Evolutionary conservation across 1,284 basidiomycete genomes (phyloP), one percentile per base, ranked within the genome.

Genomic region (Cryptococcus amylolentus): DNA sequence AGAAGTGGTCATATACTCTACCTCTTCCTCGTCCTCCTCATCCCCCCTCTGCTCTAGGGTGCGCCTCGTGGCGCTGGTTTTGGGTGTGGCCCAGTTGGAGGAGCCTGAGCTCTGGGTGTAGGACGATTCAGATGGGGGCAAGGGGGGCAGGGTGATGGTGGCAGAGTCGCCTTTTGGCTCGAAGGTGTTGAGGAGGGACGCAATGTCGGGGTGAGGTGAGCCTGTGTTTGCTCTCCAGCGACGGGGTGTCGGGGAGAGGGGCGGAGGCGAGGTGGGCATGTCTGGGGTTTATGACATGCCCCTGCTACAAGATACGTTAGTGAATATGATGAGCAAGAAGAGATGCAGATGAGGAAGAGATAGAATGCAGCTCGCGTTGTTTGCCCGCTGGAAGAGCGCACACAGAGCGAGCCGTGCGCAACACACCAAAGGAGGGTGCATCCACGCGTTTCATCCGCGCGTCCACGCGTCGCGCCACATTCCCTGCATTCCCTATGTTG

Each of bases 171-270:
- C 26, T 14, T 37, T 26, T 46, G 14, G 14, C 38, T 66, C 64
- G 45, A 58, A 62, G 3, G 62, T 56, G 9, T 57, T 61, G n/a
- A 69, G 56, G n/a, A 69, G 52, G 5, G 62, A 55, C 18, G 65
- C 66, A 14, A 72, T 67, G 45, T 68, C 61, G 5, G 67, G 65
- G 31, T 69, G 69, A 4, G 63, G 60, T 18, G 60, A 39, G 28
- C 61, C 62, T 8, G 51, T 39, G 12, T 63, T 55, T 14, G 65
- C 54, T 10, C 65, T 60, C 67, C 70, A 71, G 54, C 71, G 63
- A 20, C 65, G 68, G 20, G 72, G 72, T 9, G 62, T 63, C 8
- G 72, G 72, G 47, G 70, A 71, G 35, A 75, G 60, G 42, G 72
- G 72, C 44, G 45, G 44, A 1, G 53, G 46, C 38, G 28, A 37